These are phyloP conservation scores for Erucastrum elatum DNA, from an alignment of 345 rosid species.

Conservation along the genomic window DNA sequence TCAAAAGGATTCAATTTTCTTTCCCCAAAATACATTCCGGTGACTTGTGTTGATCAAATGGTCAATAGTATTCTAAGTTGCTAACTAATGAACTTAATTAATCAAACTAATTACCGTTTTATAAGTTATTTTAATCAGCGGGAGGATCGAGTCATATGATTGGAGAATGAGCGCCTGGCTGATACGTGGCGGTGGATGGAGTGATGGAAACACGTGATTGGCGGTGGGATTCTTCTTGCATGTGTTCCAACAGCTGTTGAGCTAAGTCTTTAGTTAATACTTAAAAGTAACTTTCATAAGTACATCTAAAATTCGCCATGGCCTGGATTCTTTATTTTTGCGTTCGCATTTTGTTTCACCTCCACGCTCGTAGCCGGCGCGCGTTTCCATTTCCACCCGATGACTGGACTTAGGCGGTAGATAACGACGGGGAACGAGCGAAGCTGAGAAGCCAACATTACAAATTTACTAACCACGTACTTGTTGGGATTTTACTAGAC, in stretches of 20 bases:
- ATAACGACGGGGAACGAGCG: not conserved
- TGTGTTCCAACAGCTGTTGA: constrained; percentile 34
- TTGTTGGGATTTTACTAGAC: not conserved
- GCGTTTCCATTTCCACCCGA: not conserved
- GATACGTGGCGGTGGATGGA: constrained; percentile 29
- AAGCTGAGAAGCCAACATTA: constrained; percentile 8
- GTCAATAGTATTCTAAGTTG: not conserved
- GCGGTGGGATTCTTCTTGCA: constrained; percentile 31
- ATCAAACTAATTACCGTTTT: not conserved
- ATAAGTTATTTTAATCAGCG: not conserved
- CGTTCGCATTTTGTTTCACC: constrained; percentile 1
- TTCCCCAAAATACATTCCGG: not conserved
- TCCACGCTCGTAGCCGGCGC: not conserved
- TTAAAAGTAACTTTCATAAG: constrained; percentile 1
- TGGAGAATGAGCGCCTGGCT: constrained; percentile 1
- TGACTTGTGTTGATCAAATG: constrained; percentile 3
- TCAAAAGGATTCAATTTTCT: not conserved
- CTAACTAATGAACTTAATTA: not conserved
- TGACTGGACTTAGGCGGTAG: not conserved
- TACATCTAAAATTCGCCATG: not conserved
- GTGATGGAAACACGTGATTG: constrained; percentile 33
- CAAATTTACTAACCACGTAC: not conserved
- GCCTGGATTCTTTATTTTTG: not conserved
- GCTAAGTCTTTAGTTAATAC: not conserved
- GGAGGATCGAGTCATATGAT: constrained; percentile 15